Conservation (phyloP, 176 grass and related monocot genomes). For the Musa schizocarpa region DNA sequence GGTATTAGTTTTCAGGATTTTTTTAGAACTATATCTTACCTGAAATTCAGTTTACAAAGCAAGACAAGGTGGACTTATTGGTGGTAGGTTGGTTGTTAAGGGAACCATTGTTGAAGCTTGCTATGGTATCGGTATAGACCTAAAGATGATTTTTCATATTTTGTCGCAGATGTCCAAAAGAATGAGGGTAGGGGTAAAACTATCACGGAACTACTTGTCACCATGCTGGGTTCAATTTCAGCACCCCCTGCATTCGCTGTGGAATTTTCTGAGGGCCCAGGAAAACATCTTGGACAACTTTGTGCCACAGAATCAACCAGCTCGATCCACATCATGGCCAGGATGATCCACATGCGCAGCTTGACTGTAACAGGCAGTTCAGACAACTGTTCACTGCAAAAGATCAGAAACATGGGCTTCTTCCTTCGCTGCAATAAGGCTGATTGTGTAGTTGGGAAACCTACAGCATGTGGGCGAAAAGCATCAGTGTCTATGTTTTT, state of each 20-base stretch:
- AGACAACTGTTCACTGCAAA: not conserved
- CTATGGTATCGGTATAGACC: too few species aligned
- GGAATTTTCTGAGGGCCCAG: not conserved
- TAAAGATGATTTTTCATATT: too few species aligned
- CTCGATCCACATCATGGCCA: not conserved
- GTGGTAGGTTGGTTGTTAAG: too few species aligned
- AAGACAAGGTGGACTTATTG: too few species aligned
- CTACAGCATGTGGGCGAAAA: slow-evolving; percentile 3
- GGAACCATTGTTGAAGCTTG: too few species aligned
- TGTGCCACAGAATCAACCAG: not conserved
- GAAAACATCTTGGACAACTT: not conserved
- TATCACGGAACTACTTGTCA: not conserved
- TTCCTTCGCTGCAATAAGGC: slow-evolving; percentile 17
- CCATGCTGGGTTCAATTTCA: not conserved
- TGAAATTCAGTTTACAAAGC: too few species aligned
- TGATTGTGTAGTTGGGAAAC: slow-evolving; percentile 4
- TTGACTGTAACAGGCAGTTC: not conserved
- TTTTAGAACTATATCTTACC: too few species aligned
- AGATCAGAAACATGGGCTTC: not conserved
- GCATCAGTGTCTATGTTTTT: too few species aligned
- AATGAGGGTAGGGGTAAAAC: not conserved
- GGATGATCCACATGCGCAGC: not conserved
- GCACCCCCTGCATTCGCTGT: not conserved
- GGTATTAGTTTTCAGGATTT: too few species aligned
- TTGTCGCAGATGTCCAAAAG: not conserved